Percentiles rank a stretch among this genome's conserved stretches.
phyloP scores from a whole-genome alignment of 768 basidiomycete species.

The Ephemerocybe angulata region DNA sequence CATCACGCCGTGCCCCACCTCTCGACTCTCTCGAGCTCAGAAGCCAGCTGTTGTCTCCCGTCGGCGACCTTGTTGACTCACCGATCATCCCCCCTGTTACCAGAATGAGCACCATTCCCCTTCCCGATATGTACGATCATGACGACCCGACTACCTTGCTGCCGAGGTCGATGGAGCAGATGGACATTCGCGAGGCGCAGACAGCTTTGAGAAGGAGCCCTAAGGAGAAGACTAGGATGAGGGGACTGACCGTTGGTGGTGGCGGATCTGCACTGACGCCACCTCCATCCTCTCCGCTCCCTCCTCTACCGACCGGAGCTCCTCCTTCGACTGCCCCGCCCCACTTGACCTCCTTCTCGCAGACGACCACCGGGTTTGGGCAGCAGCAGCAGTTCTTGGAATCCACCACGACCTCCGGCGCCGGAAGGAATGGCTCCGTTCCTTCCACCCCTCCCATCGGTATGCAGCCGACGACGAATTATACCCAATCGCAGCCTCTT shows the following conservation, averaged over 20 bases:
- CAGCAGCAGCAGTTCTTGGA: not conserved
- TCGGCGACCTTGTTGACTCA: constrained; percentile 9
- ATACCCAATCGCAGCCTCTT: constrained; percentile 10
- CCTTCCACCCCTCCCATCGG: constrained; percentile 3
- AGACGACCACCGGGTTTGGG: not conserved
- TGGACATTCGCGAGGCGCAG: constrained; percentile 8
- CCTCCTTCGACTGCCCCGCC: constrained; percentile 6
- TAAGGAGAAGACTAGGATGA: constrained; percentile 2
- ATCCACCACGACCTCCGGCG: not conserved
- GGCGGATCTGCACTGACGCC: constrained; percentile 1
- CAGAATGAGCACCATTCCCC: constrained; percentile 29
- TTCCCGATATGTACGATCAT: constrained; percentile 25
- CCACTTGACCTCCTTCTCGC: not conserved
- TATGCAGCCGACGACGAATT: constrained; percentile 8
- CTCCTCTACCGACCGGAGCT: not conserved
- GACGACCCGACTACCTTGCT: constrained; percentile 12
- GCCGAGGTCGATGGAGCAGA: constrained; percentile 10
- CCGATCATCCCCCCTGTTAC: constrained; percentile 27
- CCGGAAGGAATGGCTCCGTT: not conserved
- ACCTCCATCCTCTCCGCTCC: constrained; percentile 7
- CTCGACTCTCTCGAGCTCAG: constrained; percentile 6
- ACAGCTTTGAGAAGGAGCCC: constrained; percentile 6
- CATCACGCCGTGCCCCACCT: not conserved
- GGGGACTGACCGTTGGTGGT: constrained; percentile 1
- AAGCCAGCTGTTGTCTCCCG: constrained; percentile 6